Base-by-base conservation (phyloP, 2,329 filamentous ascomycete species). In the Septoria petroselini region DNA sequence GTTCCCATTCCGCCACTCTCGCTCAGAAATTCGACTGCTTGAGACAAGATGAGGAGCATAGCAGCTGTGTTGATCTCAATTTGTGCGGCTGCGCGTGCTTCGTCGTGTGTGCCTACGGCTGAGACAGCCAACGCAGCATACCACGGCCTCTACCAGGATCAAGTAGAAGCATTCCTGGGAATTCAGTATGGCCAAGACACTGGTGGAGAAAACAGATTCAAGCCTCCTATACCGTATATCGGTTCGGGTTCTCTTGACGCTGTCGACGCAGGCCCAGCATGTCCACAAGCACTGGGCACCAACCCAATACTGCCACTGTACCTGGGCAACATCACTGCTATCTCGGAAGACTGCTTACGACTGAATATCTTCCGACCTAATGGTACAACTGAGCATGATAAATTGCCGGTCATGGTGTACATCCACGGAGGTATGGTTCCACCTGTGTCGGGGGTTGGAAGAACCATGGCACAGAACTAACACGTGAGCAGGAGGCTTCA, bases 331-430 rank as follows among this genome's bases (percentile, higher is more conserved):
- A 44, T 50, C 7, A 53, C 53, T 4, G 34, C 30, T 9, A 53
- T 42, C 15, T 56, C 54, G 2, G 54, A 56, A 35, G 56, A 65
- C 19, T 71, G 68, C 64, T 47, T 69, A 54, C 48, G 61, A 62
- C 31, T 65, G 21, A 63, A 63, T 43, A 47, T 65, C 7, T 51
- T 56, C 11, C 41, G 57, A 9, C 60, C 61, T 1, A 58, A 56
- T 44, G 58, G 56, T 5, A 59, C 59, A 2, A 44, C 29, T 0
- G 25, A 39, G 3, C 61, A 65, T 23, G 57, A 59, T 7, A 60
- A 55, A 15, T 57, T 71, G 12, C 71, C 71, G 2, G 71, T 74
- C 2, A 59, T 73, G 59, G 63, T 63, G 53, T 66, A 40, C 59
- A 61, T 65, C 14, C 56, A 62, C 38, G 62, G 62, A 11, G 59